phyloP scores from a whole-genome alignment of 805 yeast species.

The Metschnikowia matae region DNA sequence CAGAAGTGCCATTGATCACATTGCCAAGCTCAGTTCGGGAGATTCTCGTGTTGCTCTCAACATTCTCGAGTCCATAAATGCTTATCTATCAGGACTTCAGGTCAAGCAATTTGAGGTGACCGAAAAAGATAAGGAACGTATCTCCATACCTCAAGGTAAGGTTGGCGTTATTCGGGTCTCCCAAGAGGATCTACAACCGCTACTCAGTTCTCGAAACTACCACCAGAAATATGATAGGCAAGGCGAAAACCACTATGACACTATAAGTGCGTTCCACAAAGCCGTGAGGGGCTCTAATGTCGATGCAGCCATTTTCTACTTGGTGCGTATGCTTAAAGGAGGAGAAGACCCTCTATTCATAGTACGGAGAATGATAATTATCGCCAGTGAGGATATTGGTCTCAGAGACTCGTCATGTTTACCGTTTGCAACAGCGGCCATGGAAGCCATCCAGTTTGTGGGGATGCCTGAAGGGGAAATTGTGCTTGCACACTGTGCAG shows the following conservation, averaged over 20 bases:
- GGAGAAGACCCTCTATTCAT: slow-evolving; percentile 93
- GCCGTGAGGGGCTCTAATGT: slow-evolving; percentile 85
- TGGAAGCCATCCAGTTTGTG: slow-evolving; percentile 80
- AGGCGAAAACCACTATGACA: slow-evolving; percentile 92
- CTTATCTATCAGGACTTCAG: slow-evolving; percentile 41
- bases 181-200: slow-evolving; percentile 37
- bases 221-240: slow-evolving; percentile 70
- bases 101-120: slow-evolving; percentile 13
- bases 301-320: slow-evolving; percentile 84
- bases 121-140: slow-evolving; percentile 13
- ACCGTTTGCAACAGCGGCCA: slow-evolving; percentile 83
- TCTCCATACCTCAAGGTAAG: slow-evolving; percentile 4
- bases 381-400: slow-evolving; percentile 95
- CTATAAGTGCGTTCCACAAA: slow-evolving; percentile 94
- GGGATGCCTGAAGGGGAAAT: slow-evolving; percentile 95
- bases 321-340: slow-evolving; percentile 83
- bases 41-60: slow-evolving; percentile 86
- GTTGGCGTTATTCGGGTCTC: slow-evolving; percentile 38
- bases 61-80: slow-evolving; percentile 67
- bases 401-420: slow-evolving; percentile 75
- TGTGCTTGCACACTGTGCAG: slow-evolving; percentile 87
- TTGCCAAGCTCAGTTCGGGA: slow-evolving; percentile 76
- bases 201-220: slow-evolving; percentile 41
- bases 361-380: slow-evolving; percentile 86
- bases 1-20: slow-evolving; percentile 57